Evolutionary conservation across 1,139 yeast species (phyloP), one percentile per base, ranked within the genome.

Genomic region (Kodamaea derodonti): DNA sequence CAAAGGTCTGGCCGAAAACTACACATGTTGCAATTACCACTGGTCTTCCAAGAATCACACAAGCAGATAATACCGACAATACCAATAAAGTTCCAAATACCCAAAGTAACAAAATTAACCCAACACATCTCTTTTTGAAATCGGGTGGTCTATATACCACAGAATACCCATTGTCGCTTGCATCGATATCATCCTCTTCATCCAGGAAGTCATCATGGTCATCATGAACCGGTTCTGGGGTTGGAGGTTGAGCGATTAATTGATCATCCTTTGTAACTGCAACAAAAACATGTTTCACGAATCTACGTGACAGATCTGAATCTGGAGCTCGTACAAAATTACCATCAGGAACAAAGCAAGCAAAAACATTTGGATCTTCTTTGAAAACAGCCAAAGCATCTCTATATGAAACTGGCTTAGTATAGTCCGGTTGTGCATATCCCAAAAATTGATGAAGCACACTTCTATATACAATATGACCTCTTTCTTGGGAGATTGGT

Each of bases 101-200:
- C 95, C 97, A 88, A 20, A 88, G 64, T 55, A 75, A 60, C 1
- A 66, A 53, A 30, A 88, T 64, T 32, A 92, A 60, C 0, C 58
- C 60, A 27, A 73, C 65, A 31, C 88, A 70, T 35, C 96, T 69
- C 11, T 54, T 31, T 35, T 78, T 71, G 56, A 92, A 86, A 38
- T 71, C 49, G 2, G 95, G 95, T 3, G 98, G 98, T 35, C 88
- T 69, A 58, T 90, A 92, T 2, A 90, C 97, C 22, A 90, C 75
- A 1, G 77, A 68, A 53, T 90, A 86, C 39, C 78, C 77, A 30
- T 79, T 77, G 34, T 65, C 64, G 31, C 66, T 52, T 20, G 49
- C 36, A 28, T 63, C 69, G 27, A 72, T 78, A 34, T 78, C 77
- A 29, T 76, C 80, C 36, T 76, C 80, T 35, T 17, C 33, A 3